Percentiles rank a stretch among this genome's conserved stretches.
These are phyloP conservation scores for Erythrophleum ivorense DNA, from an alignment of 331 rosid species.

Conservation along the genomic window DNA sequence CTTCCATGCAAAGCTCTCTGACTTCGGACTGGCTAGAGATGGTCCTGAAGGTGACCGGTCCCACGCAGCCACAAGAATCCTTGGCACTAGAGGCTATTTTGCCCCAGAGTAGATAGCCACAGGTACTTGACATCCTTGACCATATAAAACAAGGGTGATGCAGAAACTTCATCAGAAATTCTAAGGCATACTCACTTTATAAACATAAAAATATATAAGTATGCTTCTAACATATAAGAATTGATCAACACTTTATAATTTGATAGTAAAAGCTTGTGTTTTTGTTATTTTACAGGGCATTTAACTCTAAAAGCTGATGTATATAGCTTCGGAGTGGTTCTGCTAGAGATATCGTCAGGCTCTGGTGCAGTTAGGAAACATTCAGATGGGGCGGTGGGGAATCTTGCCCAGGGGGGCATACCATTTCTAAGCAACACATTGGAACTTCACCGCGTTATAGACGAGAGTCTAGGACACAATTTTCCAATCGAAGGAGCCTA, in stretches of 20 bases:
- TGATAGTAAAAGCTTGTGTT: neutral
- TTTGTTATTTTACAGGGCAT: conserved; percentile 47
- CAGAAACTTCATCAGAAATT: neutral
- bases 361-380: conserved; percentile 41
- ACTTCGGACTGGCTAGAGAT: conserved; percentile 55
- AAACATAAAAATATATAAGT: neutral
- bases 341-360: conserved; percentile 52
- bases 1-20: conserved; percentile 52
- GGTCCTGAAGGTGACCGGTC: conserved; percentile 52
- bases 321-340: conserved; percentile 60
- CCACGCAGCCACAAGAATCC: conserved; percentile 44
- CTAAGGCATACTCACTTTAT: neutral
- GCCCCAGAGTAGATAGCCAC: conserved; percentile 50
- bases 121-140: conserved; percentile 36
- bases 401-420: conserved; percentile 44
- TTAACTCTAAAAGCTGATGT: conserved; percentile 51
- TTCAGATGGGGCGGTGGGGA: conserved; percentile 45
- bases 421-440: conserved; percentile 35
- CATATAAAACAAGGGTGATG: neutral
- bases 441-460: conserved; percentile 37
- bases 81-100: conserved; percentile 58
- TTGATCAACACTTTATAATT: too few relatives aligned
- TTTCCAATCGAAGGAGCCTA: conserved; percentile 45
- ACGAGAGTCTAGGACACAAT: conserved; percentile 40
- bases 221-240: neutral